Evolutionary conservation across 768 basidiomycete species (phyloP).

Genomic region (Tylopilus rubrobrunneus): DNA sequence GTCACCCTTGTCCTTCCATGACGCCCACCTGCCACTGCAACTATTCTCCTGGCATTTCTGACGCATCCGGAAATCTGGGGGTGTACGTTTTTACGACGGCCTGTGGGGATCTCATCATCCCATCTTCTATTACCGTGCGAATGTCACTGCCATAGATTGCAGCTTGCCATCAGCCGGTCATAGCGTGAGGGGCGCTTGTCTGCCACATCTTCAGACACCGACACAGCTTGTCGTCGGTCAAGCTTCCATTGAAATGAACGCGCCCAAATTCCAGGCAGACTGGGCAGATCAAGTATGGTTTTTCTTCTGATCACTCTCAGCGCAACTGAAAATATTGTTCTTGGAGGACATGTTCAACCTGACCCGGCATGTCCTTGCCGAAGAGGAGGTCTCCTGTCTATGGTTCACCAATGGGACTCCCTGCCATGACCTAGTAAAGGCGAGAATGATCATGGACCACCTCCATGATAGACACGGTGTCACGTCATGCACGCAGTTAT

Average conservation of each 20-base stretch:
- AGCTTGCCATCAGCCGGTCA: no score
- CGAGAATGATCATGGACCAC: conserved; percentile 2
- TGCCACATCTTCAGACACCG: not conserved
- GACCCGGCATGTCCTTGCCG: no score
- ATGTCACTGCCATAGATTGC: not conserved
- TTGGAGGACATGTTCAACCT: no score
- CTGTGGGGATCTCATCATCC: not conserved
- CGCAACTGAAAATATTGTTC: not conserved
- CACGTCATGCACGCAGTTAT: not conserved
- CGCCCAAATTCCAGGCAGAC: no score
- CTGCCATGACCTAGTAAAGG: not conserved
- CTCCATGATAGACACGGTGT: conserved; percentile 4
- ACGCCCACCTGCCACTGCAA: not conserved
- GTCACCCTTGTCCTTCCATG: no score
- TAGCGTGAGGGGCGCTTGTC: not conserved
- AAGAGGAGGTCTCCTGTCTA: not conserved
- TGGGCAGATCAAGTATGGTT: no score
- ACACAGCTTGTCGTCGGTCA: no score
- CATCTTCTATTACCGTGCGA: not conserved
- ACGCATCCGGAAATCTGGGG: not conserved
- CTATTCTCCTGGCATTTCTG: not conserved
- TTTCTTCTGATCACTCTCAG: not conserved
- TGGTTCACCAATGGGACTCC: not conserved
- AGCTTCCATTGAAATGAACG: not conserved
- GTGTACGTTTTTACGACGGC: not conserved